Evolutionary conservation across 2,329 filamentous ascomycete species (phyloP), one percentile per base, ranked within the genome.

Genomic region (Ophiostoma sp.): DNA sequence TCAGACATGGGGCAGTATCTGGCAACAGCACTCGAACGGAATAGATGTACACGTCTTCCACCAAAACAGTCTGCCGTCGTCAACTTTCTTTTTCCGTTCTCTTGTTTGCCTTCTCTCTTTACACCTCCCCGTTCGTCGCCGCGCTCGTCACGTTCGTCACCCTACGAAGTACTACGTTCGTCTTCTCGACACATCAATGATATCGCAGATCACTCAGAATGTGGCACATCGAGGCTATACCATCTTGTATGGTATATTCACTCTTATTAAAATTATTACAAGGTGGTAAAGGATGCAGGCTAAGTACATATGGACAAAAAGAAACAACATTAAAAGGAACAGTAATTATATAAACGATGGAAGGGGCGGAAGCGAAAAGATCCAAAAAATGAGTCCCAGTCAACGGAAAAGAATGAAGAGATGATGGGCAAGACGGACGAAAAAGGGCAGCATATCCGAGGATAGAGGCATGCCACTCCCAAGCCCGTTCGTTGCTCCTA

Each of bases 241-340:
- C 12, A 45, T 28, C 3, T 64, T 3, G 33, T 39, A 28, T 45
- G 11, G 22, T 45, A 15, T 19, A 28, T 45, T 45, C 61, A 45
- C 33, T 71, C 61, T 68, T 28, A 71, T 74, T 74, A 68, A 55
- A 69, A 68, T 39, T 66, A 72, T 61, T 70, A 72, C 55, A 70
- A 73, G 42, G 12, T 42, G 33, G 31, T 64, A 63, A 45, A 68
- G 39, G 45, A 48, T 64, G 66, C 31, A 50, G 55, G 66, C 55
- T 64, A 70, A 36, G 57, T 59, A 63, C 61, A n/a, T 17, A 22
- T 36, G 28, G 45, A 33, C 42, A 69, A 17, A 31, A 59, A 73
- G 33, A 19, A 42, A 17, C 5, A 48, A 25, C 11, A 74, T 64
- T 36, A 74, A 70, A 48, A 52, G 69, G 8, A n/a, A 31, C 0